phyloP scores from a whole-genome alignment of 2,329 filamentous ascomycete species.

The Furcasterigmium furcatum region DNA sequence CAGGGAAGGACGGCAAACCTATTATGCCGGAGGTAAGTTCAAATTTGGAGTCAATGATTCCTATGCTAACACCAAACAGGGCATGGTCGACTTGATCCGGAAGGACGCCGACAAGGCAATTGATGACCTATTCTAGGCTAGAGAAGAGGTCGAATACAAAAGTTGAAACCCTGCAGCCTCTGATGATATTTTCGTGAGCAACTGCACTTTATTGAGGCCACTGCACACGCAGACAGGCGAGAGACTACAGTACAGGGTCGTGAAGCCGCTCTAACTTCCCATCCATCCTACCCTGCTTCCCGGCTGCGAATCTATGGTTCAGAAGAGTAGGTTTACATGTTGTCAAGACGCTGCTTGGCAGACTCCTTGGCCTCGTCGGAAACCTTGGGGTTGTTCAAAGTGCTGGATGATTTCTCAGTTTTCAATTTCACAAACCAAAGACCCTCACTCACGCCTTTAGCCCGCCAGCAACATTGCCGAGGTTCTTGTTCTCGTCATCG shows the following conservation, averaged over 20 bases:
- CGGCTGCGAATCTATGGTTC: too few relatives aligned
- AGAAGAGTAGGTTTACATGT: conserved; percentile 34
- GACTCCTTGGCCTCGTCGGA: conserved; percentile 53
- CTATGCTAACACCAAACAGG: conserved; percentile 47
- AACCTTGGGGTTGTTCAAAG: conserved; percentile 53
- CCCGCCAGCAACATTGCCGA: conserved; percentile 48
- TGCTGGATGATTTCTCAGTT: conserved; percentile 21
- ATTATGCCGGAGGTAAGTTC: conserved; percentile 82
- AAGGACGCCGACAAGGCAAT: conserved; percentile 92
- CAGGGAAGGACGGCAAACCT: conserved; percentile 67
- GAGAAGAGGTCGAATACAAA: conserved; percentile 12
- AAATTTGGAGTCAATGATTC: neutral
- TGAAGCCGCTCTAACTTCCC: too few relatives aligned
- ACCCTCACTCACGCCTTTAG: conserved; percentile 42
- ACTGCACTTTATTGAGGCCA: too few relatives aligned
- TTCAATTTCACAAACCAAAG: neutral
- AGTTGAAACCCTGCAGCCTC: too few relatives aligned
- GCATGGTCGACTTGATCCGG: conserved; percentile 91
- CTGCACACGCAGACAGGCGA: too few relatives aligned
- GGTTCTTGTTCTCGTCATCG: conserved; percentile 43
- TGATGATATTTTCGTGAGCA: too few relatives aligned
- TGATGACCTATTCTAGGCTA: conserved; percentile 82
- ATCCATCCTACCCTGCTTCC: too few relatives aligned
- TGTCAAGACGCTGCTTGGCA: conserved; percentile 47
- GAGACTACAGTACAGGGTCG: too few relatives aligned